Base-by-base conservation (phyloP, 176 grass and related monocot genomes). In the Secale cereale region DNA sequence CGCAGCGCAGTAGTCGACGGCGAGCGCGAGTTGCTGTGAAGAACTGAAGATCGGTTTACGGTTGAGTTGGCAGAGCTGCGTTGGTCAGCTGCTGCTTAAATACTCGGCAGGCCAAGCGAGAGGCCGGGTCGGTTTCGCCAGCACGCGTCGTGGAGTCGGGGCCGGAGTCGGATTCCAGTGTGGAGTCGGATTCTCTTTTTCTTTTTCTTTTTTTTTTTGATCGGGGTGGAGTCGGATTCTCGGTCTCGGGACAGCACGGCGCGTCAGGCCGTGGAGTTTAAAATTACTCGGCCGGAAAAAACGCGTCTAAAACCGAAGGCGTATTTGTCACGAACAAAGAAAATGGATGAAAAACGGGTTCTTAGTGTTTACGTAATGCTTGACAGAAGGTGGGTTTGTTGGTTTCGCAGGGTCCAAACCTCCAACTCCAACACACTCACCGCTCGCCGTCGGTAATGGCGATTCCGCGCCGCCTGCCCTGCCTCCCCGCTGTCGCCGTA, bases 381-480 rank as follows among this genome's bases (percentile, higher is more conserved):
- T 10, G 3, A 7, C 4, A n/a, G 68, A 61, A 83, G 6, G 13
- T 10, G 54, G 66, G 0, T 82, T 59, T 67, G 0, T 15, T 3
- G 1, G 3, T 32, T 36, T 16, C 2, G 30, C 56, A 26, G 11
- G 2, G 0, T 32, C 31, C 31, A 32, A 4, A 1, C 33, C 33
- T 43, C 52, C 52, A 56, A 22, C 20, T 69, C 75, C 45, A 31
- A 31, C 65, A 59, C 78, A 23, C 25, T 45, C 25, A 0, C 30
- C 19, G 26, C 20, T 74, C 56, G 67, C 87, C 81, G 79, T 59
- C 74, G 48, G 59, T 2, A 35, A 90, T 90, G 89, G 59, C 80
- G 79, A 75, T 83, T 48, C 35, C 60, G 4, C 46, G 46, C 20
- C 80, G 74, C 46, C 66, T 80, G 20, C 1, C 28, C 28, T 40